Percentiles rank a stretch among this genome's conserved stretches.
These are phyloP conservation scores for Rhizopus microsporus DNA, from an alignment of 371 early-diverging fungal species.

Conservation along the genomic window DNA sequence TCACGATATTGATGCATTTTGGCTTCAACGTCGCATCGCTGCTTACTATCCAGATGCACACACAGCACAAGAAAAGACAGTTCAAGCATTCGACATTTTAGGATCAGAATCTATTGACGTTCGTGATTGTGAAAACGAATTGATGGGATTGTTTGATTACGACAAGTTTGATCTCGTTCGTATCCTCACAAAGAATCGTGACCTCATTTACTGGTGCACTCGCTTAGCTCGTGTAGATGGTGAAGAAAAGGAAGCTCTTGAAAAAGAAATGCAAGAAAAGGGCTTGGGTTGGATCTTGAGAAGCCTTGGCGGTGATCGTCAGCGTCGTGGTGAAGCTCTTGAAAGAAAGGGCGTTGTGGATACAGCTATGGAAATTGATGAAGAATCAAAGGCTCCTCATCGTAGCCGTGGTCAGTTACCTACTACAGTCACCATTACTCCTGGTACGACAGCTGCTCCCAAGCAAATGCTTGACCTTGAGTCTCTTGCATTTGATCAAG, in stretches of 20 bases:
- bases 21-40: constrained; percentile 91
- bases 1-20: constrained; percentile 95
- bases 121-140: constrained; percentile 92
- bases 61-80: constrained; percentile 85
- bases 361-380: constrained; percentile 54
- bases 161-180: constrained; percentile 94
- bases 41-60: constrained; percentile 83
- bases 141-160: constrained; percentile 92
- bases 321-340: constrained; percentile 71
- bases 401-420: constrained; percentile 50
- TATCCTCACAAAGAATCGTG: constrained; percentile 82
- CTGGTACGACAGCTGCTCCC: constrained; percentile 59
- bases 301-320: constrained; percentile 64
- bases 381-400: constrained; percentile 19
- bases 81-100: constrained; percentile 74
- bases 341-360: constrained; percentile 73
- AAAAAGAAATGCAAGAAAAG: constrained; percentile 67
- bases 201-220: constrained; percentile 91
- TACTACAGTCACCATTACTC: constrained; percentile 45
- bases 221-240: constrained; percentile 75
- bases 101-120: constrained; percentile 61
- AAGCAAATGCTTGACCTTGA: constrained; percentile 79
- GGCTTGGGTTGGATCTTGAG: constrained; percentile 76
- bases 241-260: constrained; percentile 58
- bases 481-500: constrained; percentile 84